Evolutionary conservation across 2,329 filamentous ascomycete species (phyloP), one percentile per base, ranked within the genome.

Genomic region (Alternaria novae-zelandiae): DNA sequence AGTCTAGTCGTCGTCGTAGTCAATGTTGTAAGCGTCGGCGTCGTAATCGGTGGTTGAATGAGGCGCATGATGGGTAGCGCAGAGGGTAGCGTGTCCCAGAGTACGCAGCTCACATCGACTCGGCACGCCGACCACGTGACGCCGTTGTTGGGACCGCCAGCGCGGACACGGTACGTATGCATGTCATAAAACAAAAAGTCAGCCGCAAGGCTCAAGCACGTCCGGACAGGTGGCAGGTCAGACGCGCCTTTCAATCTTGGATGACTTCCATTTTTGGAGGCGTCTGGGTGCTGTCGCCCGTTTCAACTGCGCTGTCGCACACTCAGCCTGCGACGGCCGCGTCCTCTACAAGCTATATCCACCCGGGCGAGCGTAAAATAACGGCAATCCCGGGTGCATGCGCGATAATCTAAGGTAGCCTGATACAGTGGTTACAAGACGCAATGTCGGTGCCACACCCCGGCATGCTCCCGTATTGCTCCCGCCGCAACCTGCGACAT

Each of bases 351-450:
- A 47, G 45, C 58, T 56, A 21, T 57, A 28, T 30, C 51, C 47
- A 49, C 59, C 45, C 43, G 46, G 53, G 58, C 56, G 61, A 50
- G 36, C 28, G 36, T 59, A 46, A 65, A 53, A 62, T 62, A 59
- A 63, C 57, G 36, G 44, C 58, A 57, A 65, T 62, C 26, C 59
- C 54, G 28, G 46, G 21, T 46, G 55, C 21, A 50, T 32, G 46
- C 47, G 51, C 44, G 46, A 50, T 58, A 66, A 68, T 70, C 65
- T 62, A 65, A 65, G 57, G 60, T 64, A 61, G 61, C 61, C 61
- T 67, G 66, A 65, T 60, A 70, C 70, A 71, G 59, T 62, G 67
- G 68, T 67, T 72, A 72, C 67, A 68, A 59, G 58, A 66, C 49
- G 66, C 65, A 59, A 65, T 67, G 59, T 65, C 65, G 49, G 59